Base-by-base conservation (phyloP, 2,329 filamentous ascomycete species). In the Neonectria magnoliae region DNA sequence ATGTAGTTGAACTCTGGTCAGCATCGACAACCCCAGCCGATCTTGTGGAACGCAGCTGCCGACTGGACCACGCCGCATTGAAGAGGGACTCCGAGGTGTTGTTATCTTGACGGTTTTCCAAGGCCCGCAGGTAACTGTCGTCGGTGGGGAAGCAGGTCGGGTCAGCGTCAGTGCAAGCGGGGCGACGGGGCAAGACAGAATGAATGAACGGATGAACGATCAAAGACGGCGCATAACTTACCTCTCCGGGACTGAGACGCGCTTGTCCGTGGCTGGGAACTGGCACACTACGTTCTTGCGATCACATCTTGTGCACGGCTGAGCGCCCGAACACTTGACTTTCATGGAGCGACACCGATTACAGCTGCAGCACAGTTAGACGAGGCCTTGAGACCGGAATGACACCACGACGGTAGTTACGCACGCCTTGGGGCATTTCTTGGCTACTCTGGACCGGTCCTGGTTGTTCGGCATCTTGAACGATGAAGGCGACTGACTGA, bases 341-440 rank as follows among this genome's bases (percentile, higher is more conserved):
- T 73, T 73, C 71, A 73, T 73, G 33, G 68, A 70, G 38, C 71
- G 71, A 48, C 71, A 73, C 71, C 71, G 57, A 41, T 73, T 73
- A 60, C 71, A 73, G 52, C 33, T 69, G 22, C 29, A 29, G 7
- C 29, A 52, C n/a, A 42, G 54, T 65, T 10, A 56, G 25, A 25
- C 25, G 25, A 25, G 20, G 41, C 45, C 45, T 45, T 18, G 44
- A 25, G 25, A 25, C 25, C 25, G 25, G 25, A 50, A 7, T 27
- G 13, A 27, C 31, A 27, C 33, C 29, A 56, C 31, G 47, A 6
- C 10, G 7, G 27, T 4, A 14, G 8, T 2, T 36, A 68, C 68
- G 42, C 48, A 73, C 71, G 71, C 71, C 57, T 73, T 73, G 22
- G 59, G 50, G 36, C 71, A 73, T 57, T 73, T 73, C 58, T 73